Percentiles rank a stretch among this genome's conserved stretches.
phyloP scores from a whole-genome alignment of 208 protist genomes.

The Leishmania arabica region DNA sequence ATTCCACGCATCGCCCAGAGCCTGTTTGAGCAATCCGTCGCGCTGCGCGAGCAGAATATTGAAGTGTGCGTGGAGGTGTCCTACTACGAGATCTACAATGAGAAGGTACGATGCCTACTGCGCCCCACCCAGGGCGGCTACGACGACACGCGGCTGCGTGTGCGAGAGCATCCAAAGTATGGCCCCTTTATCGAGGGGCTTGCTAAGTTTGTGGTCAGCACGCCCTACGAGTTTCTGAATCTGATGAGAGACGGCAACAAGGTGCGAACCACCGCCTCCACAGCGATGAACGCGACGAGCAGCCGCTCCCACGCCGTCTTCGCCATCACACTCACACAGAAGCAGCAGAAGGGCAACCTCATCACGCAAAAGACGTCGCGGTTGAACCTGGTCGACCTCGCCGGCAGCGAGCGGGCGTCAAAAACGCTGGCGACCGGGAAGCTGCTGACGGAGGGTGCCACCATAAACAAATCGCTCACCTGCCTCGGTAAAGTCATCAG shows the following conservation, averaged over 20 bases:
- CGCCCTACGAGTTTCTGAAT: slow-evolving; percentile 62
- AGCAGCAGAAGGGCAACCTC: slow-evolving; percentile 41
- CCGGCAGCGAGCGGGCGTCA: slow-evolving; percentile 84
- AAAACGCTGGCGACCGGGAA: slow-evolving; percentile 82
- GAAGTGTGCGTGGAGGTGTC: slow-evolving; percentile 85
- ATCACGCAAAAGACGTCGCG: slow-evolving; percentile 54
- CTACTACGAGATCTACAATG: slow-evolving; percentile 94
- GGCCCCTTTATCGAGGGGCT: slow-evolving; percentile 83
- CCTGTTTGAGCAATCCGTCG: slow-evolving; percentile 47
- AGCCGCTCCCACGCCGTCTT: slow-evolving; percentile 93
- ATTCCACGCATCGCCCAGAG: slow-evolving; percentile 70
- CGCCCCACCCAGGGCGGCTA: slow-evolving; percentile 48
- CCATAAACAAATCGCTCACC: slow-evolving; percentile 90
- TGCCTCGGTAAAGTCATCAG: slow-evolving; percentile 85
- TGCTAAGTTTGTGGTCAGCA: slow-evolving; percentile 70
- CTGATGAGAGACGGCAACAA: slow-evolving; percentile 89
- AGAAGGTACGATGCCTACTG: slow-evolving; percentile 84
- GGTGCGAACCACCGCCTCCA: slow-evolving; percentile 85
- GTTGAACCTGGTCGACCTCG: slow-evolving; percentile 86
- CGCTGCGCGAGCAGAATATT: slow-evolving; percentile 39
- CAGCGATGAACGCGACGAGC: slow-evolving; percentile 91
- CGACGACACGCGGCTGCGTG: slow-evolving; percentile 70
- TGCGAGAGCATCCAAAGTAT: slow-evolving; percentile 80
- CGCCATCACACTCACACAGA: slow-evolving; percentile 80
- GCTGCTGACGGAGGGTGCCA: slow-evolving; percentile 85